Base-by-base conservation (phyloP, 495 filamentous ascomycete species). In the Lophiotrema nucula region DNA sequence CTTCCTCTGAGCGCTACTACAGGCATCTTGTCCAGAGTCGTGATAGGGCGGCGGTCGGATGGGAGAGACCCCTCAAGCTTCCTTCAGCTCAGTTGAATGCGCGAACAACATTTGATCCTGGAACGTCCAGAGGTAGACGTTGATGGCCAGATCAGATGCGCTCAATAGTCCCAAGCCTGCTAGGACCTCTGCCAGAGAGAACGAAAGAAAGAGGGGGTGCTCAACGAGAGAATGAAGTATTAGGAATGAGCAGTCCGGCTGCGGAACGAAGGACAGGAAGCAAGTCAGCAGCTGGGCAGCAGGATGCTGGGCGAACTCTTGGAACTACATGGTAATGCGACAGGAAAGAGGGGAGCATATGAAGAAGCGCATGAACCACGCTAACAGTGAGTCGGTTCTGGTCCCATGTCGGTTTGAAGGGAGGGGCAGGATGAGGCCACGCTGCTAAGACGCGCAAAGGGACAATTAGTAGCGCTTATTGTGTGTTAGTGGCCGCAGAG, bases 201-300 rank as follows among this genome's bases (percentile, higher is more conserved):
- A 44, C 25, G 47, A 55, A 54, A 21, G 12, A 44, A 26, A 38
- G 15, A 24, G 50, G 13, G 44, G 4, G 35, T 25, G 41, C n/a
- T 53, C 23, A 53, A 54, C 35, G 47, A 53, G 46, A 55, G 46
- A 47, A 58, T 41, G 48, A 53, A 57, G 56, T 42, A 66, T 62
- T 66, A 66, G 61, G 25, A 63, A 67, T 18, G 6, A 50, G 64
- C 64, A 67, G 64, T 39, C 64, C 64, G 55, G 64, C 64, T 67
- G 64, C 64, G 41, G 46, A 62, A 43, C 23, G 51, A 60, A 60
- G 42, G 45, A 57, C 47, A 52, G 31, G 27, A 47, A 39, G 56
- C 47, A 66, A 49, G 58, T 56, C 52, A 46, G 44, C 43, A 49
- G 53, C 25, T 28, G 38, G 50, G 50, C 43, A 64, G 46, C 50